Evolutionary conservation across 345 rosid genomes (phyloP), one percentile per base, ranked within the genome.

Genomic region (Aegle marmelos): DNA sequence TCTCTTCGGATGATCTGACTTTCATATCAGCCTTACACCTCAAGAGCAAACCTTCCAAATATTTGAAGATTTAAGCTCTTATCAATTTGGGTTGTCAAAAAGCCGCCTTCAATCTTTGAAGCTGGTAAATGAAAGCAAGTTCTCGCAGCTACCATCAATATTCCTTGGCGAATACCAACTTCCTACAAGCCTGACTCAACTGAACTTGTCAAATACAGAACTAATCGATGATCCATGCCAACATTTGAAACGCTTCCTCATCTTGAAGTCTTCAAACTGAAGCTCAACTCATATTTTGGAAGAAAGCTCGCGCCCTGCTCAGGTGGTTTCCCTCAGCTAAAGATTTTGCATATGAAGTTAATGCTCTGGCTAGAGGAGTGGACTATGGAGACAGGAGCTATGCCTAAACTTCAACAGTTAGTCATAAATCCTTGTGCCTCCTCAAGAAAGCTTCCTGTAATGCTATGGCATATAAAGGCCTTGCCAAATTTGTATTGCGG

Each of bases 361-460:
- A 7, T 70, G 41, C 37, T 45, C 53, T 70, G 74, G 73, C 34
- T 28, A 28, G 73, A 70, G 60, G 73, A 70, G 9, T 70, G 74
- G 74, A 71, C 21, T 9, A 53, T 53, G 27, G 62, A 33, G 30
- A 10, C 30, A 31, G 63, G 22, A 72, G 63, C 74, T 2, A 28
- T 28, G 74, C 7, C 25, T 19, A 70, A 21, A 28, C 75, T 72
- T 33, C 10, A 50, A 22, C 24, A 9, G 9, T 25, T 69, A 7
- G 2, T 45, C 3, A 69, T 27, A 33, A 69, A 45, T 17, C 60
- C 60, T 17, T 70, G 39, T 22, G 50, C 50, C n/a, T 13, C 33
- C 48, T 22, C 59, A 10, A 73, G n/a, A 34, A 25, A 41, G 14
- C 24, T 58, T 73, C 65, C 67, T 36, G 9, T 36, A 34, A 16